A percentile compares a stretch with the other conserved stretches of the same genome.
These are phyloP conservation scores for Clonostachys rhizophaga DNA, from an alignment of 2,329 filamentous ascomycete genomes.

Conservation along the genomic window DNA sequence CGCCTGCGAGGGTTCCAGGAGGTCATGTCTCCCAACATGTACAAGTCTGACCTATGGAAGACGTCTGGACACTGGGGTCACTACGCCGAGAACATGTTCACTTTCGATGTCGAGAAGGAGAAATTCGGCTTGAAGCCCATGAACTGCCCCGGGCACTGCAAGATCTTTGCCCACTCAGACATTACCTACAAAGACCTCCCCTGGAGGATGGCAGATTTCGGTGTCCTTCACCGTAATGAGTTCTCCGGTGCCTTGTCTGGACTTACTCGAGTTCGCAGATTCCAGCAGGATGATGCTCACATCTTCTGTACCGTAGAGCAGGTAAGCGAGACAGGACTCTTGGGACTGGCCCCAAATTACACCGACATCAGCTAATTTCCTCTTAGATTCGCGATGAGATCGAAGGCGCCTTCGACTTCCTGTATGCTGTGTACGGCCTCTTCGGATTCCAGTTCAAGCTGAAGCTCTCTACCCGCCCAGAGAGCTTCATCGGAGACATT, in stretches of 20 bases:
- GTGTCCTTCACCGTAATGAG: constrained; percentile 92
- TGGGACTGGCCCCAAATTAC: not conserved
- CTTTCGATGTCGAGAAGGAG: constrained; percentile 73
- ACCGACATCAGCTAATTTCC: not conserved
- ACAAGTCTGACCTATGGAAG: constrained; percentile 90
- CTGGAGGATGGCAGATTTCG: constrained; percentile 91
- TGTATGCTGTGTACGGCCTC: constrained; percentile 68
- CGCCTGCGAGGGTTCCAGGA: constrained; percentile 92
- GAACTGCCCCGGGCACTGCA: constrained; percentile 95
- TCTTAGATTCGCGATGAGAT: constrained; percentile 45
- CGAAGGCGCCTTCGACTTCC: constrained; percentile 80
- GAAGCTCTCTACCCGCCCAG: constrained; percentile 85
- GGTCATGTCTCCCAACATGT: constrained; percentile 93
- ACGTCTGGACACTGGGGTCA: constrained; percentile 86
- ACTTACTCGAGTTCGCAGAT: constrained; percentile 85
- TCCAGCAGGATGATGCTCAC: constrained; percentile 95
- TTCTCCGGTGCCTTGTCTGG: constrained; percentile 87
- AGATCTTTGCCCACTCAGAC: constrained; percentile 80
- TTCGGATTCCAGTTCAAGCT: constrained; percentile 72
- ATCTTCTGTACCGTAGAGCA: constrained; percentile 69
- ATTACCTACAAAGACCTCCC: constrained; percentile 83
- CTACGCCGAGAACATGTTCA: constrained; percentile 86
- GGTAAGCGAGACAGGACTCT: constrained; percentile 9
- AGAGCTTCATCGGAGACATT: constrained; percentile 83
- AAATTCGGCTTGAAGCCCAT: constrained; percentile 79